These are phyloP conservation scores for Hymenochaete sp. DNA, from an alignment of 1,284 basidiomycete genomes.

Conservation along the genomic window DNA sequence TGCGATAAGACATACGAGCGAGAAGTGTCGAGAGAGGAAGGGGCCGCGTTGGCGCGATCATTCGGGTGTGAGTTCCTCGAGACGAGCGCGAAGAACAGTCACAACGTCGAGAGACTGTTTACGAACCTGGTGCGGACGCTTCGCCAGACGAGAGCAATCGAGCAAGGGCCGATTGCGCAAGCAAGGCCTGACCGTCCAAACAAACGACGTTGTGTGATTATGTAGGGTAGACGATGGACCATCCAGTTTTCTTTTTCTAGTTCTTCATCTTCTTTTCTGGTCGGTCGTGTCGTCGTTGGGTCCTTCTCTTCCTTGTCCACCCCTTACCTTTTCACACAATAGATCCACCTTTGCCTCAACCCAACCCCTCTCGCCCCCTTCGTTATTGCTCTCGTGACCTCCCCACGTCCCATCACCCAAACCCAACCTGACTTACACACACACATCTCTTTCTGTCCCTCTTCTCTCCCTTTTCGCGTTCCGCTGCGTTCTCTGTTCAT, in stretches of 20 bases:
- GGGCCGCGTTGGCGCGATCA: constrained; percentile 71
- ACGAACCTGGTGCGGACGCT: constrained; percentile 85
- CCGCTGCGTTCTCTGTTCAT: constrained; percentile 1
- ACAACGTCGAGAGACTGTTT: constrained; percentile 94
- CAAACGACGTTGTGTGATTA: constrained; percentile 55
- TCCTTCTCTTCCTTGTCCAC: constrained; percentile 38
- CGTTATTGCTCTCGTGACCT: background rate
- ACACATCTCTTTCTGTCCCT: background rate
- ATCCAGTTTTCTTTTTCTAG: constrained; percentile 33
- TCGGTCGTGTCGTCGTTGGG: background rate
- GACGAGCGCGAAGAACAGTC: constrained; percentile 90
- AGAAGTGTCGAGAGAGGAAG: constrained; percentile 86
- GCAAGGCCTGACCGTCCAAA: constrained; percentile 34
- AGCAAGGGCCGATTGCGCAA: constrained; percentile 27
- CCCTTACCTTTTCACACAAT: constrained; percentile 33
- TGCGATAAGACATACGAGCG: constrained; percentile 80
- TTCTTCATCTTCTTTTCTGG: background rate
- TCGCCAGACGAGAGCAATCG: constrained; percentile 50
- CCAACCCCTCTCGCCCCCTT: background rate
- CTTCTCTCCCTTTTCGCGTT: constrained; percentile 1
- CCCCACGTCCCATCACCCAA: background rate
- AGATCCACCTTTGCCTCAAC: constrained; percentile 6
- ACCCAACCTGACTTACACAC: background rate
- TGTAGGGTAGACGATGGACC: constrained; percentile 46
- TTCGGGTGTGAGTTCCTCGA: constrained; percentile 96